A percentile compares a stretch with the other conserved stretches of the same genome.
phyloP scores from a whole-genome alignment of 768 basidiomycete genomes.

The Paxillus involutus region DNA sequence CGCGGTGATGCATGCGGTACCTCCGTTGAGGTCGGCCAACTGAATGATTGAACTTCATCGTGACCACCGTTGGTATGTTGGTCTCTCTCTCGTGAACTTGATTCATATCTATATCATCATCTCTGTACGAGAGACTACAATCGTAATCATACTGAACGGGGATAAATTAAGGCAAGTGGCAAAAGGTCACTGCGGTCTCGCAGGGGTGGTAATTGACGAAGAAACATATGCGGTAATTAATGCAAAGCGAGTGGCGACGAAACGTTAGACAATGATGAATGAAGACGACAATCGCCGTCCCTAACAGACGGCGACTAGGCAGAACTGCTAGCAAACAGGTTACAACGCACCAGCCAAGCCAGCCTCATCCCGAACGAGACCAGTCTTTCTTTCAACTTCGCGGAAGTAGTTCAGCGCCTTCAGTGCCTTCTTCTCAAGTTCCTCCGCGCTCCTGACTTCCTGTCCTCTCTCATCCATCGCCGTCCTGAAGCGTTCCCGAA shows the following conservation, averaged over 20 bases:
- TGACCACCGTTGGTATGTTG: no score
- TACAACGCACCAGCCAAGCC: constrained; percentile 16
- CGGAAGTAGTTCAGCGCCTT: constrained; percentile 76
- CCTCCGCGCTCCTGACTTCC: constrained; percentile 79
- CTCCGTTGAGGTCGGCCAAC: no score
- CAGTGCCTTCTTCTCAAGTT: constrained; percentile 64
- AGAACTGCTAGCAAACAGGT: not conserved
- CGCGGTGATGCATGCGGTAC: no score
- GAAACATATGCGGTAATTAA: not conserved
- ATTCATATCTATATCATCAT: not conserved
- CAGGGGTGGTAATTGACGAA: not conserved
- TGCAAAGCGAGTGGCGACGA: not conserved
- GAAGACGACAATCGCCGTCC: not conserved
- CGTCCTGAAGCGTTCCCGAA: constrained; percentile 74
- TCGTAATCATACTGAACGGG: constrained; percentile 9
- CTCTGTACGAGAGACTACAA: constrained; percentile 1
- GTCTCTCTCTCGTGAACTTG: no score
- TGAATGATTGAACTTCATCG: no score
- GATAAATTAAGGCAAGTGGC: constrained; percentile 12
- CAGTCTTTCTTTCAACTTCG: constrained; percentile 47
- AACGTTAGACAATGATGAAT: constrained; percentile 6
- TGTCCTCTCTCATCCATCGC: constrained; percentile 78
- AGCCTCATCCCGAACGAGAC: constrained; percentile 32
- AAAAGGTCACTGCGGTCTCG: not conserved
- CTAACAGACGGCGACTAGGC: not conserved